Evolutionary conservation across 2,329 filamentous ascomycete species (phyloP).

Genomic region (Domatiomyces globalis): DNA sequence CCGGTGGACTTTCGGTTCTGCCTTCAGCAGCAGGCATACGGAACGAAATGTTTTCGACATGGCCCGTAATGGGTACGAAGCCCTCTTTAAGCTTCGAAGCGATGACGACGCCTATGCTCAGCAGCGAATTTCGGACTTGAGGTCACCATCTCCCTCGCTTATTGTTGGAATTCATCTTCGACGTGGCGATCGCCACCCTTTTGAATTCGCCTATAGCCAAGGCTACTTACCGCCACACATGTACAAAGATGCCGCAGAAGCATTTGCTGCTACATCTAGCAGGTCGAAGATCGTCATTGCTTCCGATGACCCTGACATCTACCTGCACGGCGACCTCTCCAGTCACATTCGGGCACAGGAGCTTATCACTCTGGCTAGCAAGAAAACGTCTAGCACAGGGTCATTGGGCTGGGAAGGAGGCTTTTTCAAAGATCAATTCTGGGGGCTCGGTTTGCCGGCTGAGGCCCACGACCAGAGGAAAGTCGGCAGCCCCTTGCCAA

Average conservation of each 20-base stretch:
- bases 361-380: slow-evolving; percentile 61
- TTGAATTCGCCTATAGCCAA: slow-evolving; percentile 60
- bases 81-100: slow-evolving; percentile 54
- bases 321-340: slow-evolving; percentile 31
- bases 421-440: slow-evolving; percentile 71
- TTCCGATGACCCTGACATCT: slow-evolving; percentile 68
- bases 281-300: slow-evolving; percentile 41
- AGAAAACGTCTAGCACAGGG: slow-evolving; percentile 48
- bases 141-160: slow-evolving; percentile 35
- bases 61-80: slow-evolving; percentile 55
- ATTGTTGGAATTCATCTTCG: slow-evolving; percentile 64
- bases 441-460: slow-evolving; percentile 50
- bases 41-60: slow-evolving; percentile 53
- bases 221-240: slow-evolving; percentile 63
- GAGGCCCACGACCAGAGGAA: slow-evolving; percentile 21
- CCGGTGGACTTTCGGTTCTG: slow-evolving; percentile 47
- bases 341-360: slow-evolving; percentile 52
- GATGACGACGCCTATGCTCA: slow-evolving; percentile 54
- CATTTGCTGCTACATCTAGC: slow-evolving; percentile 25
- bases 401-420: slow-evolving; percentile 77
- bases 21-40: slow-evolving; percentile 41
- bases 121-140: slow-evolving; percentile 44
- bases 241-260: slow-evolving; percentile 48
- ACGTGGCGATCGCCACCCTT: slow-evolving; percentile 63
- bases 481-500: slow-evolving; percentile 8